Percentiles rank a stretch among this genome's conserved stretches.
Conservation (phyloP, 73 alveolate genomes). For the Stentor coeruleus region DNA sequence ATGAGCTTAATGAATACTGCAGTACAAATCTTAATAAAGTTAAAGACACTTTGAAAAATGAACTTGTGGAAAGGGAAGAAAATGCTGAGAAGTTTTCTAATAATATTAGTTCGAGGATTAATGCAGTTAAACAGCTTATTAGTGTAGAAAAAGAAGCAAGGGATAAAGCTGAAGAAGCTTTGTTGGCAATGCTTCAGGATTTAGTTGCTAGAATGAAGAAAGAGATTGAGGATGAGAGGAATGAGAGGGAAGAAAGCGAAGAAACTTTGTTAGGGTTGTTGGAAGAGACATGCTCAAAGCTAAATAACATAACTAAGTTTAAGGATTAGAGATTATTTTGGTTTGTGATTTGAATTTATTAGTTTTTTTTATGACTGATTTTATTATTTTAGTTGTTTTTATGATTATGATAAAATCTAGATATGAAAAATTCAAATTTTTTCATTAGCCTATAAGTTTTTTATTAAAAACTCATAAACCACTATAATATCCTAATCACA, state of each 20-base stretch:
- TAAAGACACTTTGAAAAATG: conserved; percentile 26
- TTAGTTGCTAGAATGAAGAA: conserved; percentile 80
- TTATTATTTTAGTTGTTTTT: too few species aligned
- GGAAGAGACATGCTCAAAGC: conserved; percentile 91
- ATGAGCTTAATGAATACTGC: neutral
- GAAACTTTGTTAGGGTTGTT: conserved; percentile 87
- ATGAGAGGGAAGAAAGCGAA: conserved; percentile 87
- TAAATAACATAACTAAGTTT: conserved; percentile 39
- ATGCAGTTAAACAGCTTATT: conserved; percentile 32
- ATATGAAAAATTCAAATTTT: too few species aligned
- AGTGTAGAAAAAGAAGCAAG: conserved; percentile 64
- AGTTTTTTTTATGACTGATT: too few species aligned
- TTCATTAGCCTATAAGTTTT: too few species aligned
- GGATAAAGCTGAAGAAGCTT: conserved; percentile 92
- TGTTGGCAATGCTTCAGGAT: conserved; percentile 83
- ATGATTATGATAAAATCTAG: too few species aligned
- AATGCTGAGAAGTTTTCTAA: neutral
- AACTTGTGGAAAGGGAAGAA: neutral
- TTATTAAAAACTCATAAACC: too few species aligned
- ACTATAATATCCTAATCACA: too few species aligned
- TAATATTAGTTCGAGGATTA: conserved; percentile 29
- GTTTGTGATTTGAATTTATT: too few species aligned
- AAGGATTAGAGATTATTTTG: conserved; percentile 24
- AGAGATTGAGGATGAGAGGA: conserved; percentile 89
- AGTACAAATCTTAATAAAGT: conserved; percentile 25